Evolutionary conservation across 768 basidiomycete genomes (phyloP), one percentile per base, ranked within the genome.

Genomic region (Russula compacta): DNA sequence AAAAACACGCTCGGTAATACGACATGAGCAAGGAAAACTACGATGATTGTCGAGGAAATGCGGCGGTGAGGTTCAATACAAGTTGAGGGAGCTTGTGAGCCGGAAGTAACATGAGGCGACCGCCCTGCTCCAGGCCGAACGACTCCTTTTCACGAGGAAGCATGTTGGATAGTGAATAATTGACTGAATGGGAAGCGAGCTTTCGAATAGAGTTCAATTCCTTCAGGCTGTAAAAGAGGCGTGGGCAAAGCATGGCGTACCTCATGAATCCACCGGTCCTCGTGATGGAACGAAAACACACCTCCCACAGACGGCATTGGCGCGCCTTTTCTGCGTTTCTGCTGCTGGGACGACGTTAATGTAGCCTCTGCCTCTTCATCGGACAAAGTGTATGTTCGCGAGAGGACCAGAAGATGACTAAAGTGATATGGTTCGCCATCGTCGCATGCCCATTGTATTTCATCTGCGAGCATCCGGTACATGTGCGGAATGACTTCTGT

Each of bases 401-500:
- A 90, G 56, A 94, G 72, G 67, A 94, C 78, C 21, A 95, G 68
- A 47, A 83, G 80, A 71, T 95, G 86, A 7, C 82, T 81, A 69
- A 95, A 93, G 11, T 68, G 70, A 67, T 86, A 92, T 0, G 83
- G 84, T 56, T 84, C 79, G 43, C 81, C 90, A 53, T 86, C 83
- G 52, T 80, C 77, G 40, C 81, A 72, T 3, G 89, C 89, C 75
- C 79, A 83, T 40, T 83, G 76, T n/a, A 97, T 76, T 71, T 99
- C 95, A 50, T 89, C 84, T 0, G 77, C 74, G 24, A 98, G 78
- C 89, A 98, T 93, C 47, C 79, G 79, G 72, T 95, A 98, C 85
- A 97, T 87, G 1, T 92, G 94, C 6, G 93, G 88, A 9, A 95
- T 80, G 39, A 94, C 83, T 67, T 98, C 92, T 14, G 93, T 87